Evolutionary conservation across 352 stramenopile species (phyloP).

Genomic region (Globisporangium cylindrosporum): DNA sequence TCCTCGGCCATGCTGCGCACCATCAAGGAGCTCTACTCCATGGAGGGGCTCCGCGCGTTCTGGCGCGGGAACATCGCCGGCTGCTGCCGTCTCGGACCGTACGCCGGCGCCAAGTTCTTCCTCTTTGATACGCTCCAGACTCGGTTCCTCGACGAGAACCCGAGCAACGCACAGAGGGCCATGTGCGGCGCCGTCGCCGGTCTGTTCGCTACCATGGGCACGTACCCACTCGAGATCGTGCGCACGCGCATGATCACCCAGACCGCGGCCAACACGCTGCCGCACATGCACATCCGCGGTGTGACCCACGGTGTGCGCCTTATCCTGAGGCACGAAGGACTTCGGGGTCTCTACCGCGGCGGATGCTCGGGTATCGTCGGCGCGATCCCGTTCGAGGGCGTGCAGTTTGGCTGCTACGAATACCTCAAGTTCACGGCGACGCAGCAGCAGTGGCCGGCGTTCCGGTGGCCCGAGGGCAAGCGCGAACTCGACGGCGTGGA

Average conservation of each 20-base stretch:
- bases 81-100: conserved; percentile 73
- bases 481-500: conserved; percentile 64
- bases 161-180: conserved; percentile 47
- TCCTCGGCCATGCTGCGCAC: conserved; percentile 44
- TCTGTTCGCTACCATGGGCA: conserved; percentile 67
- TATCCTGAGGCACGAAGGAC: conserved; percentile 58
- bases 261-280: conserved; percentile 26
- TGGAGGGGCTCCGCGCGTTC: conserved; percentile 70
- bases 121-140: conserved; percentile 69
- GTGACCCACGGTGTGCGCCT: conserved; percentile 55
- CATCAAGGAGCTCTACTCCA: conserved; percentile 53
- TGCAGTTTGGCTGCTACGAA: conserved; percentile 85
- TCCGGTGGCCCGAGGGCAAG: conserved; percentile 65
- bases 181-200: conserved; percentile 58
- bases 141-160: conserved; percentile 34
- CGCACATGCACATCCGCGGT: conserved; percentile 46
- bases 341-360: conserved; percentile 73
- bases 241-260: conserved; percentile 80
- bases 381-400: conserved; percentile 77
- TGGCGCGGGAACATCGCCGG: conserved; percentile 77
- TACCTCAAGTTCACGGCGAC: conserved; percentile 61
- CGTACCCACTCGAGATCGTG: conserved; percentile 81
- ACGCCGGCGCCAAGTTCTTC: conserved; percentile 82
- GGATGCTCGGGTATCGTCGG: conserved; percentile 61
- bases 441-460: conserved; percentile 49